phyloP scores from a whole-genome alignment of 495 filamentous ascomycete species.

The Xylaria acuta region DNA sequence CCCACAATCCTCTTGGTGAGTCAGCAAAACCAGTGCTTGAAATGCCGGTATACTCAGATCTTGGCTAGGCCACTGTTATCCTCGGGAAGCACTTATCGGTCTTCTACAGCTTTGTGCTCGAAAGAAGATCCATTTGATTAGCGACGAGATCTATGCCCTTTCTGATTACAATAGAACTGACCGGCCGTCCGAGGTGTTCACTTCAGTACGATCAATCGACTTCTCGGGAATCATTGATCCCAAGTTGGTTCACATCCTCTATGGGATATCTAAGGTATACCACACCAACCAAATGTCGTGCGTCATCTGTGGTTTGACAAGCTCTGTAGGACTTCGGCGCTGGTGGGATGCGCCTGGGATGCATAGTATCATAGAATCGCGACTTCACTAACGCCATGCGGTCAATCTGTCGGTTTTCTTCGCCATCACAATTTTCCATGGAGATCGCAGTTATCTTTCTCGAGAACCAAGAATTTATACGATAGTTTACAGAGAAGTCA shows the following conservation, averaged over 20 bases:
- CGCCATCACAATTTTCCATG: conserved; percentile 53
- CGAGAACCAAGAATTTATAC: conserved; percentile 54
- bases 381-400: conserved; percentile 50
- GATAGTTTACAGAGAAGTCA: conserved; percentile 52
- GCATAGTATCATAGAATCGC: conserved; percentile 57
- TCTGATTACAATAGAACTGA: conserved; percentile 56
- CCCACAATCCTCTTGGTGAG: conserved; percentile 65
- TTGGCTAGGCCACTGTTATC: conserved; percentile 54
- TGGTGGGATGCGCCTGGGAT: conserved; percentile 62
- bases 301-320: conserved; percentile 11
- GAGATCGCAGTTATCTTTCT: conserved; percentile 53
- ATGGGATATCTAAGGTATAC: conserved; percentile 62
- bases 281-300: not conserved
- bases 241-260: conserved; percentile 62
- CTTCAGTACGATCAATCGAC: conserved; percentile 60
- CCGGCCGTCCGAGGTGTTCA: conserved; percentile 43
- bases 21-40: not conserved
- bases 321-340: conserved; percentile 58
- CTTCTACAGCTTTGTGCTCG: conserved; percentile 61
- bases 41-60: conserved; percentile 14
- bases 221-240: conserved; percentile 56
- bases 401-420: conserved; percentile 51
- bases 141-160: conserved; percentile 69
- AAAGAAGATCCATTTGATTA: conserved; percentile 63
- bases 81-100: conserved; percentile 51